Conservation (phyloP, 78 protist genomes). For the Dictyostelium capitatum region DNA sequence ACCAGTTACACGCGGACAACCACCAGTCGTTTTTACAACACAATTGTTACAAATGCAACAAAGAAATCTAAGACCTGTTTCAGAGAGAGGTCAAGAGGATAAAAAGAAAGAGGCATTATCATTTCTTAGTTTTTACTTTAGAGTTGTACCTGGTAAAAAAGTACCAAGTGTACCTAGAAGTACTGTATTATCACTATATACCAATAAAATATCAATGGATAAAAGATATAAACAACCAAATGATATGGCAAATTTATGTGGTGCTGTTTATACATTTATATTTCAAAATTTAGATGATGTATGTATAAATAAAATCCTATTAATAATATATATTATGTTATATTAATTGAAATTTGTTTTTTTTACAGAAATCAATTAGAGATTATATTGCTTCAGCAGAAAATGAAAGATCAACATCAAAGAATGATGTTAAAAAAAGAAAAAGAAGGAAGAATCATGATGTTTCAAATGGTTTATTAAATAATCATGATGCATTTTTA, state of each 20-base stretch:
- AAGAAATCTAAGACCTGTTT: slow-evolving; percentile 50
- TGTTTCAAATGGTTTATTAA: slow-evolving; percentile 41
- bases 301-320: neutral
- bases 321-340: neutral
- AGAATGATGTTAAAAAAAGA: slow-evolving; percentile 56
- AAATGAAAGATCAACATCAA: slow-evolving; percentile 47
- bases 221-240: slow-evolving; percentile 64
- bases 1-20: neutral
- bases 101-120: slow-evolving; percentile 69
- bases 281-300: slow-evolving; percentile 70
- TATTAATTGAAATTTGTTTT: no score
- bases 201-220: slow-evolving; percentile 25
- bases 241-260: slow-evolving; percentile 80
- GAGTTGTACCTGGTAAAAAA: slow-evolving; percentile 39
- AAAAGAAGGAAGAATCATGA: slow-evolving; percentile 75
- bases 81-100: slow-evolving; percentile 70
- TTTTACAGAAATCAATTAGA: neutral
- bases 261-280: slow-evolving; percentile 77
- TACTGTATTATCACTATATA: slow-evolving; percentile 41
- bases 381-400: slow-evolving; percentile 48
- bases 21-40: neutral
- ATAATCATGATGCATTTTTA: slow-evolving; percentile 50
- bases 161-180: slow-evolving; percentile 22
- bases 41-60: slow-evolving; percentile 59
- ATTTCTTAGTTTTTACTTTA: slow-evolving; percentile 47